Evolutionary conservation across 2,329 filamentous ascomycete genomes (phyloP), one percentile per base, ranked within the genome.

Genomic region (Colletotrichum sp.): DNA sequence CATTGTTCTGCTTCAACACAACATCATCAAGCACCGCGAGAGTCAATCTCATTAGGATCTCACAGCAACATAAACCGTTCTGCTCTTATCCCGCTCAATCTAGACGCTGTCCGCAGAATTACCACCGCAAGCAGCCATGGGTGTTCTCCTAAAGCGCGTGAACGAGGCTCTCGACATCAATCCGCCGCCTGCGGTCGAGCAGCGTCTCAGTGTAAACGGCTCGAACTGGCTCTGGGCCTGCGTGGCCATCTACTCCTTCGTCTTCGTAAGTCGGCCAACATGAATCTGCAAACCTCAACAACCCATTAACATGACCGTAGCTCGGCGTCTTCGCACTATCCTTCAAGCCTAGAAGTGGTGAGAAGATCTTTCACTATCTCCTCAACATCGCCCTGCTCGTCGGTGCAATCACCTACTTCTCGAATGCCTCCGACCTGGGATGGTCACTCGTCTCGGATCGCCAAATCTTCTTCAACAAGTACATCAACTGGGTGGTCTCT

Each of bases 351-450:
- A 84, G 83, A 59, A 82, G 85, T 48, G 87, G 87, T 68, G 89
- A 91, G 80, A 86, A 85, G 78, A 86, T 91, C 79, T 91, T 91
- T 84, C 89, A 92, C 83, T 90, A 91, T 81, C 83, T 90, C 77
- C 89, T 90, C 81, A 85, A 83, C 78, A 83, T 90, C 68, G 85
- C 86, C 43, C 84, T 88, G 55, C 83, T 91, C 12, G 86, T 87
- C 75, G 89, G 89, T 72, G 80, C 87, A 24, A 84, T 90, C 77
- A 80, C 85, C 68, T 91, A 91, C 85, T 92, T 83, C 77, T 85
- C 89, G 74, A 85, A 87, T 82, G 90, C 89, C 7, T 88, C 89
- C 7, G 86, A 90, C 78, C 84, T 91, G 2, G 89, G 84, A 70
- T 91, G 83, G 80, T 81, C 79, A 13, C 80, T 86, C n/a, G 74